Conservation (phyloP, 495 filamentous ascomycete genomes). For the Podospora didyma region DNA sequence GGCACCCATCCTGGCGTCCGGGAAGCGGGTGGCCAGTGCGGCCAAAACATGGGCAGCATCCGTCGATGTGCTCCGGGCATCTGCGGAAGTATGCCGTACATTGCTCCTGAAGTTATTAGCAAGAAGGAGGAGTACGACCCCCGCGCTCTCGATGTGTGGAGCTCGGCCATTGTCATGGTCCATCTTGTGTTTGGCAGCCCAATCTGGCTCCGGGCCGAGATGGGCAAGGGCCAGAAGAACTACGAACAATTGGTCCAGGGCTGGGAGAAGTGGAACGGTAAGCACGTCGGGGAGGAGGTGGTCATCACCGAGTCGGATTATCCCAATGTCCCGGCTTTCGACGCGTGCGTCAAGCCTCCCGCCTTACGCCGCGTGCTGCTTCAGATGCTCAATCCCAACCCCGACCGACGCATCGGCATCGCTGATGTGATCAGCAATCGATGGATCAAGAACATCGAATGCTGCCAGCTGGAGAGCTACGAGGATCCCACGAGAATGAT, state of each 20-base stretch:
- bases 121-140: constrained; percentile 69
- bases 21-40: constrained; percentile 60
- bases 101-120: constrained; percentile 69
- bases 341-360: constrained; percentile 47
- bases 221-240: constrained; percentile 23
- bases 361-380: constrained; percentile 59
- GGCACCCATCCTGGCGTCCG: constrained; percentile 68
- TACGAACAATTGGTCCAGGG: constrained; percentile 58
- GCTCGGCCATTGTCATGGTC: constrained; percentile 68
- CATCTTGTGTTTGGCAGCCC: constrained; percentile 60
- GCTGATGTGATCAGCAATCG: constrained; percentile 55
- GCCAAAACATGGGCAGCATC: constrained; percentile 60
- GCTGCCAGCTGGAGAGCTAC: constrained; percentile 62
- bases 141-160: constrained; percentile 73
- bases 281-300: constrained; percentile 45
- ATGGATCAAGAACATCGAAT: constrained; percentile 65
- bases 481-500: constrained; percentile 49
- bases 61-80: constrained; percentile 66
- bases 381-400: constrained; percentile 74
- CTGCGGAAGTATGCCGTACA: constrained; percentile 72
- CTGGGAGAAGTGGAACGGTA: constrained; percentile 58
- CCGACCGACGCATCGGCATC: constrained; percentile 60
- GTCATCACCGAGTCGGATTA: constrained; percentile 45
- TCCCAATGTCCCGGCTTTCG: constrained; percentile 48
- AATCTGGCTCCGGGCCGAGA: constrained; percentile 60